Evolutionary conservation across 2,329 filamentous ascomycete genomes (phyloP).

Genomic region (Aphanocladium album): DNA sequence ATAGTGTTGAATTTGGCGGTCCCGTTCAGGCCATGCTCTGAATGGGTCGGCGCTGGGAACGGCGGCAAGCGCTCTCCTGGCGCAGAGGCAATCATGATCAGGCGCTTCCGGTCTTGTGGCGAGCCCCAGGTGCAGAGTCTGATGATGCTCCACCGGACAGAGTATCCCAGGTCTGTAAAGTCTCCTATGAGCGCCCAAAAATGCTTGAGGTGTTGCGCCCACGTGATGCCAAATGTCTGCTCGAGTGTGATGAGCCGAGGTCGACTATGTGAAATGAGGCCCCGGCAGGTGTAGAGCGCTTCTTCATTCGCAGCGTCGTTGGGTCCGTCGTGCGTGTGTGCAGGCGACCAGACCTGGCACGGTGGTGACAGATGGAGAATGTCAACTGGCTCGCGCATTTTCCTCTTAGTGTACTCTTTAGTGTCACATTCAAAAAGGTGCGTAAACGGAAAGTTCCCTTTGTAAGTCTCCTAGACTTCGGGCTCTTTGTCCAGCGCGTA

Average conservation of each 20-base stretch:
- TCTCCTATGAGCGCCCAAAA: constrained; percentile 58
- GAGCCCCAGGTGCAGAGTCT: constrained; percentile 46
- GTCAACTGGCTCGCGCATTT: constrained; percentile 47
- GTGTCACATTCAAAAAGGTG: constrained; percentile 44
- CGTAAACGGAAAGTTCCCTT: constrained; percentile 50
- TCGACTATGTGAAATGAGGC: constrained; percentile 51
- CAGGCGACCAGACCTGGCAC: constrained; percentile 70
- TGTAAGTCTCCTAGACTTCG: constrained; percentile 53
- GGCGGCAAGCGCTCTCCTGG: constrained; percentile 66
- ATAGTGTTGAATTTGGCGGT: constrained; percentile 34
- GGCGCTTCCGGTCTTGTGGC: constrained; percentile 43
- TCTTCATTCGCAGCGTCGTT: constrained; percentile 68
- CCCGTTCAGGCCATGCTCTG: constrained; percentile 29
- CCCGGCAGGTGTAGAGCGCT: constrained; percentile 46
- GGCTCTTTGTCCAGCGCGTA: constrained; percentile 61
- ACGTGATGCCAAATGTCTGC: constrained; percentile 66
- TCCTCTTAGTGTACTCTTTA: constrained; percentile 42
- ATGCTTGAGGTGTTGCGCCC: constrained; percentile 46
- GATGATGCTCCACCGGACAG: constrained; percentile 62
- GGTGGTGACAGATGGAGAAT: constrained; percentile 72
- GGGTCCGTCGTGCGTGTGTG: constrained; percentile 62
- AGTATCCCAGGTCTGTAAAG: constrained; percentile 63
- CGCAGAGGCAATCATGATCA: constrained; percentile 55
- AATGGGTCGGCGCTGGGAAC: constrained; percentile 61
- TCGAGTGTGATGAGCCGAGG: constrained; percentile 74